Evolutionary conservation across 2,329 filamentous ascomycete species (phyloP), one percentile per base, ranked within the genome.

Genomic region (Fusarium brachygibbosum): DNA sequence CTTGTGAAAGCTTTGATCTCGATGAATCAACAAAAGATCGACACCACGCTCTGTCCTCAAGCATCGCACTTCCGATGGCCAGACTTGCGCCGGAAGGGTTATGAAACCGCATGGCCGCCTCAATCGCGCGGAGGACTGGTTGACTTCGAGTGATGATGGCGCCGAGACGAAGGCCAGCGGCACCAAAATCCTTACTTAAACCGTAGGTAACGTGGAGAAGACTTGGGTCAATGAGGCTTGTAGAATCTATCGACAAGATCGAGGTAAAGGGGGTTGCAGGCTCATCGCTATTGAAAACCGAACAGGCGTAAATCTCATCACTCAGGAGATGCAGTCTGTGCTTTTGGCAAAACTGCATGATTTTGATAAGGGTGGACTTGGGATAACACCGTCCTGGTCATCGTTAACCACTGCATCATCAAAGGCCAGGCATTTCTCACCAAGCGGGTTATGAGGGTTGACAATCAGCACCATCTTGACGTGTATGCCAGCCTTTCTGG

Each of bases 251-350:
- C 3, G 84, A 82, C 2, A 87, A 76, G 4, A 80, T 76, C 0
- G 85, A 87, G 5, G 81, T 84, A 64, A 88, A 88, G 0, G 78
- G 75, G 8, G 61, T 45, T 13, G 72, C 60, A 21, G 56, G 41
- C 75, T 81, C 58, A 66, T 76, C 35, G 31, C 76, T 72, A 74
- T 83, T 60, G 62, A 83, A 88, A 1, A 84, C 79, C 2, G 84
- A 86, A 37, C 84, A 77, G 12, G 83, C 87, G 69, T 88, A 89
- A 38, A 89, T 84, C 71, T 89, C 87, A 71, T 89, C 87, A 64
- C 83, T 84, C 68, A 89, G 81, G 45, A 88, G 77, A 62, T 89
- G 86, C 6, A 89, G 76, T 5, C 75, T 68, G 63, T 87, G 79
- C 40, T 78, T 79, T 53, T 85, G 77, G 66, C 86, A 88, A 54